A percentile compares a stretch with the other conserved stretches of the same genome.
Evolutionary conservation across 1,284 basidiomycete genomes (phyloP).

Genomic region (Tetrapyrgos nigripes): DNA sequence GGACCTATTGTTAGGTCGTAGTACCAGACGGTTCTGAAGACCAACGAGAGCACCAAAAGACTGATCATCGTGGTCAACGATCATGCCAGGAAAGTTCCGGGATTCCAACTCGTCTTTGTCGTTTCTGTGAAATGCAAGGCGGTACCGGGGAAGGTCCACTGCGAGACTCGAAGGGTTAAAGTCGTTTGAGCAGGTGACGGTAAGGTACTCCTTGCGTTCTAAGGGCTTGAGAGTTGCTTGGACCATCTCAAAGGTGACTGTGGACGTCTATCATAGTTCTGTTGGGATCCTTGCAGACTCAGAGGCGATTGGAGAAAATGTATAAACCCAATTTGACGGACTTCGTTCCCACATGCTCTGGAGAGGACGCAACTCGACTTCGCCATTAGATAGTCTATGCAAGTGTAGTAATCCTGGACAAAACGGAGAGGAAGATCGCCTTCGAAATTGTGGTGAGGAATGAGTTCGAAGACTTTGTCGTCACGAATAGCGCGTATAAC

Average conservation of each 20-base stretch:
- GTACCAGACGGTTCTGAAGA: not conserved
- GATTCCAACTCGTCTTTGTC: not conserved
- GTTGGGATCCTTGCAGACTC: too few species aligned
- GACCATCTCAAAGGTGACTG: too few species aligned
- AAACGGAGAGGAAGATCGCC: not conserved
- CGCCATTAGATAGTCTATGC: not conserved
- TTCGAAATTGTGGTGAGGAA: constrained; percentile 2
- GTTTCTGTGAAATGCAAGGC: not conserved
- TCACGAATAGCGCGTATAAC: not conserved
- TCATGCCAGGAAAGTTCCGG: constrained; percentile 6
- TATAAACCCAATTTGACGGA: too few species aligned
- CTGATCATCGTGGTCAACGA: not conserved
- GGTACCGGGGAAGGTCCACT: constrained; percentile 1
- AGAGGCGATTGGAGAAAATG: too few species aligned
- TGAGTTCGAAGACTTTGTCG: constrained; percentile 2
- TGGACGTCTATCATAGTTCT: too few species aligned
- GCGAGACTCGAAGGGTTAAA: not conserved
- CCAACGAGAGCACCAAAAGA: constrained; percentile 1
- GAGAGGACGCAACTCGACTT: not conserved
- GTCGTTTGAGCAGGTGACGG: not conserved
- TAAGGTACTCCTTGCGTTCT: not conserved
- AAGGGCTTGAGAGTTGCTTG: not conserved
- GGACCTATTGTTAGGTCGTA: not conserved
- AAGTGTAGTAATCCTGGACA: constrained; percentile 1
- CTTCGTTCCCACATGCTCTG: too few species aligned